Evolutionary conservation across 768 basidiomycete species (phyloP).

Genomic region (Amanita rimosa): DNA sequence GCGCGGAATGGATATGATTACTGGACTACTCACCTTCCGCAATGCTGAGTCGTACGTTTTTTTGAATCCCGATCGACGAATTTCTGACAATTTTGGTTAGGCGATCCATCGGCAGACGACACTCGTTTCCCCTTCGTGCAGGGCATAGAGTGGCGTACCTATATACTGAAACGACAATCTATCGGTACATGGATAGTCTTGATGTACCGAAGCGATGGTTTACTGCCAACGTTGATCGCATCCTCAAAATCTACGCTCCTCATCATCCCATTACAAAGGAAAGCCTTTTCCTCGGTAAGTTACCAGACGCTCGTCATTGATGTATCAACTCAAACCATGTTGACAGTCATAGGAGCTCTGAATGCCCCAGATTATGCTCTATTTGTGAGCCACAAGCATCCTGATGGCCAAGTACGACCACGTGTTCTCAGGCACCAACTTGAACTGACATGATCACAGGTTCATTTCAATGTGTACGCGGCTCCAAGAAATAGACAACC

Average conservation of each 20-base stretch:
- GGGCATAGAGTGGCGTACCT: constrained; percentile 47
- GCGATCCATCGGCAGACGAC: constrained; percentile 33
- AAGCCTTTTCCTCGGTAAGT: constrained; percentile 31
- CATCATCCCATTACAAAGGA: constrained; percentile 29
- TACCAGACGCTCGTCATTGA: not conserved
- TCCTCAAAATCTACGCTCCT: constrained; percentile 33
- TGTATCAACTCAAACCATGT: not conserved
- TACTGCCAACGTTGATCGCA: constrained; percentile 39
- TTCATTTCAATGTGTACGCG: constrained; percentile 44
- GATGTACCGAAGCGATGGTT: constrained; percentile 51
- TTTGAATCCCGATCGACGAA: not conserved
- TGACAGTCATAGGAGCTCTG: constrained; percentile 41
- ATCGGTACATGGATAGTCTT: constrained; percentile 42
- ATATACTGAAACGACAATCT: constrained; percentile 45
- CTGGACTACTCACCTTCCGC: constrained; percentile 34
- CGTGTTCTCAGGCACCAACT: not conserved
- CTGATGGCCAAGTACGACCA: constrained; percentile 36
- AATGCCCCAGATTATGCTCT: constrained; percentile 59
- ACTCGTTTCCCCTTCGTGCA: constrained; percentile 37
- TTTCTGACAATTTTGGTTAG: constrained; percentile 15
- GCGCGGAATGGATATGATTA: constrained; percentile 39
- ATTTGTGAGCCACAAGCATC: constrained; percentile 65
- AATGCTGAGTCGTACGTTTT: constrained; percentile 15
- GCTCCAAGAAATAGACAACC: constrained; percentile 29
- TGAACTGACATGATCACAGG: constrained; percentile 12